These are phyloP conservation scores for Cutaneotrichosporon sp. DNA, from an alignment of 1,284 basidiomycete genomes.

Conservation along the genomic window DNA sequence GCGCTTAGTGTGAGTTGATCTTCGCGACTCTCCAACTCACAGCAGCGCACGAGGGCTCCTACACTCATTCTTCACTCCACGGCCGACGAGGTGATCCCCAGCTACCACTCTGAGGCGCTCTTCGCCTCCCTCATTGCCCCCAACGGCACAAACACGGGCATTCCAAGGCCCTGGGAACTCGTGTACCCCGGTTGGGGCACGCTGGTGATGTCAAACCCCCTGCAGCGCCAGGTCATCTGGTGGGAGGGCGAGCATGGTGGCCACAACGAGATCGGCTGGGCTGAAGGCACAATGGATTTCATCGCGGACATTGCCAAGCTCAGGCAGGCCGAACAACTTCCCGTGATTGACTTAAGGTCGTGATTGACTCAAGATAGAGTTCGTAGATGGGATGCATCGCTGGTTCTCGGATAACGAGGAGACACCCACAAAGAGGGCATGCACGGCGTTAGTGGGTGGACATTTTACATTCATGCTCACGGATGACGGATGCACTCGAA, in stretches of 20 bases:
- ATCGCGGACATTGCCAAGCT: slow-evolving; percentile 28
- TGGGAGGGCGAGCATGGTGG: slow-evolving; percentile 40
- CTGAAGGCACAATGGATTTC: slow-evolving; percentile 43
- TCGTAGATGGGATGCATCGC: too few relatives aligned
- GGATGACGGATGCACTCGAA: too few relatives aligned
- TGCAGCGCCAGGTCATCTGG: slow-evolving; percentile 25
- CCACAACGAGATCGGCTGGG: slow-evolving; percentile 41
- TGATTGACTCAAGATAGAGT: too few relatives aligned
- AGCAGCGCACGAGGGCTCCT: slow-evolving; percentile 58
- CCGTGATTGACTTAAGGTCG: too few relatives aligned
- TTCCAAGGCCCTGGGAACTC: slow-evolving; percentile 1
- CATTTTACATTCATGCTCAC: too few relatives aligned
- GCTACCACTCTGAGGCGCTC: slow-evolving; percentile 66
- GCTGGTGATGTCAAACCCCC: slow-evolving; percentile 14
- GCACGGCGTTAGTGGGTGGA: too few relatives aligned
- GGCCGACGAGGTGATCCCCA: slow-evolving; percentile 75
- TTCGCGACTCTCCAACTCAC: not conserved
- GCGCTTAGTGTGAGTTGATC: slow-evolving; percentile 24
- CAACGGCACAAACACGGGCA: slow-evolving; percentile 1
- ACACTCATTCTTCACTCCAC: slow-evolving; percentile 74
- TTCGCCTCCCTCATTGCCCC: slow-evolving; percentile 57
- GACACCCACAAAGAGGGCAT: too few relatives aligned
- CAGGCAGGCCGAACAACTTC: too few relatives aligned
- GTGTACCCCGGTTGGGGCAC: slow-evolving; percentile 32
- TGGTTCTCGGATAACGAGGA: too few relatives aligned